Evolutionary conservation across 768 basidiomycete species (phyloP).

Genomic region (Royoungia palumana): DNA sequence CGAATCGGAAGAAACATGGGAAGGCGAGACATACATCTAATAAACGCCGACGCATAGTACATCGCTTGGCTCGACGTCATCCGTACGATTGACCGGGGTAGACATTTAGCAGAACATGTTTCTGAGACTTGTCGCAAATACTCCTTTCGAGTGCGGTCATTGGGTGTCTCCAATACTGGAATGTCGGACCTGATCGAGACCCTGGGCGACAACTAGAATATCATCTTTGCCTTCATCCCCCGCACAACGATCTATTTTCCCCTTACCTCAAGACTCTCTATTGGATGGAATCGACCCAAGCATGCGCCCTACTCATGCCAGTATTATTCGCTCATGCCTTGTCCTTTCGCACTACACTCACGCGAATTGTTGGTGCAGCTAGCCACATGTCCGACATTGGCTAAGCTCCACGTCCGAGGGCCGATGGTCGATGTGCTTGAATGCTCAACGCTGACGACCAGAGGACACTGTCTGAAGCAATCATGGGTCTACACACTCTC

Average conservation of each 20-base stretch:
- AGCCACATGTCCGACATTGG: conserved; percentile 20
- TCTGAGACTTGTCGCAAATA: too few relatives aligned
- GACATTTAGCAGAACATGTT: too few relatives aligned
- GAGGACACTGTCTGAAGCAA: neutral
- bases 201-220: conserved; percentile 16
- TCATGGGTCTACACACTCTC: conserved; percentile 16
- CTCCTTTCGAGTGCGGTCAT: conserved; percentile 19
- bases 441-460: too few relatives aligned
- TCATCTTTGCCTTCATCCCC: conserved; percentile 25
- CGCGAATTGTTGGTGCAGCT: too few relatives aligned
- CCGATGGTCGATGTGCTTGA: conserved; percentile 18
- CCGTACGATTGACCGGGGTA: too few relatives aligned
- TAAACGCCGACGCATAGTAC: too few relatives aligned
- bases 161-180: conserved; percentile 10
- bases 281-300: conserved; percentile 15
- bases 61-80: too few relatives aligned
- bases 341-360: conserved; percentile 12
- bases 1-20: too few relatives aligned
- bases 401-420: conserved; percentile 3
- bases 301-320: conserved; percentile 17
- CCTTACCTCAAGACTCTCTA: conserved; percentile 19
- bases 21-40: too few relatives aligned
- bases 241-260: conserved; percentile 17
- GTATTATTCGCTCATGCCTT: conserved; percentile 24
- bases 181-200: too few relatives aligned